phyloP scores from a whole-genome alignment of 257 asterid genomes.

The Mitragyna speciosa region DNA sequence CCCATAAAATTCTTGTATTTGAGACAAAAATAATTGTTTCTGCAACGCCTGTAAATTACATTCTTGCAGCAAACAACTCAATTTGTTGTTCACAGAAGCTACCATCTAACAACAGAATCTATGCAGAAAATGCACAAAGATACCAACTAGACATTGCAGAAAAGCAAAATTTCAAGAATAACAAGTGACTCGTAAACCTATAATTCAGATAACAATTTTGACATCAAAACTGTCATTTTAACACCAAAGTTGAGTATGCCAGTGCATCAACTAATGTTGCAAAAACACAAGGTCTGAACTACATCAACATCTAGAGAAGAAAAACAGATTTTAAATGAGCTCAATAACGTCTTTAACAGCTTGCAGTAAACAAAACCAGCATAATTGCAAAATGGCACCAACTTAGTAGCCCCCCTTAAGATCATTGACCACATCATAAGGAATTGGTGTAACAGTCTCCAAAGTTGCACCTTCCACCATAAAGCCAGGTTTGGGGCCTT shows the following conservation, averaged over 20 bases:
- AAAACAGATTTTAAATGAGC: background rate
- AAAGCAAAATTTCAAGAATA: background rate
- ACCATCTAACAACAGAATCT: background rate
- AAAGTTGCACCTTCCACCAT: constrained; percentile 73
- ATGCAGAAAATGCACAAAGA: background rate
- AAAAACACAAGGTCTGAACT: background rate
- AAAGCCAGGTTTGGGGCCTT: constrained; percentile 80
- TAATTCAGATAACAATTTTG: background rate
- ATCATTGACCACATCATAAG: constrained; percentile 89
- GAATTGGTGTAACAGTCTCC: constrained; percentile 88
- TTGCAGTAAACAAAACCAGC: constrained; percentile 5
- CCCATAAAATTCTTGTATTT: no score
- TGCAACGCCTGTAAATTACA: background rate
- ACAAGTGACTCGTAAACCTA: background rate
- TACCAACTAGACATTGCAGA: background rate
- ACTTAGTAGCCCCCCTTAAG: constrained; percentile 84
- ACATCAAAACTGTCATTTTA: background rate
- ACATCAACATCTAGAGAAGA: background rate
- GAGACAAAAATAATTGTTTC: background rate
- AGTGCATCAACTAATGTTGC: background rate
- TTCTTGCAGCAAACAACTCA: background rate
- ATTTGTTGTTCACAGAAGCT: background rate
- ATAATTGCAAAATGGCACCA: background rate
- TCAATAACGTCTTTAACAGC: background rate
- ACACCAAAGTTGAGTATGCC: background rate